Base-by-base conservation (phyloP, 208 protist genomes). In the Blastocrithidia nonstop region DNA sequence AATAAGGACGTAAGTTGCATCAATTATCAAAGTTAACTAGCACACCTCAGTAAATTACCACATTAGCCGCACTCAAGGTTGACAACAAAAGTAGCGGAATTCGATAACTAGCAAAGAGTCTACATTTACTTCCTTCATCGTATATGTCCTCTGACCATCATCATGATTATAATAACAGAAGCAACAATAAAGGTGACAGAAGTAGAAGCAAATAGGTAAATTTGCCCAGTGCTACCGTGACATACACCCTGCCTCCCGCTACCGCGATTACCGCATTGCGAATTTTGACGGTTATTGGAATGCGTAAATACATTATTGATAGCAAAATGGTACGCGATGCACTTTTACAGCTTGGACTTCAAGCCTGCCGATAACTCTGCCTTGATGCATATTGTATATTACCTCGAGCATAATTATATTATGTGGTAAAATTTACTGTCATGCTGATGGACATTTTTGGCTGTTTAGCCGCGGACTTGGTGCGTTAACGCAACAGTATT, bases 311-410 rank as follows among this genome's bases (percentile, higher is more conserved):
- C n/a, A 47, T 43, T 13, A 45, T 46, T 2, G 50, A 59, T 6
- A 50, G 59, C 8, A 2, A 11, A 3, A 27, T 54, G 7, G 46
- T 54, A 15, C 54, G 71, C 17, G 43, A 50, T 1, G 37, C 40
- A 13, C 39, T 85, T n/a, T 4, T 25, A 46, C 4, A 27, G 56
- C 4, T 28, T 70, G 1, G 67, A 71, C 11, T n/a, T 77, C 22
- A 44, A 40, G 31, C 36, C 8, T 80, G 67, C 44, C 62, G 67
- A n/a, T 45, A 40, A 3, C 50, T 80, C 55, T 38, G 27, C 13
- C 52, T 85, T 1, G 76, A 85, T 50, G 47, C 57, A n/a, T 85
- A 78, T 60, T 73, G 72, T 39, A n/a, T 9, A 2, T 45, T 44
- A 1, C 6, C 21, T 8, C 33, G 31, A 11, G 8, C 17, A 17